Base-by-base conservation (phyloP, 2,329 filamentous ascomycete genomes). In the Clonostachys rhizophaga region DNA sequence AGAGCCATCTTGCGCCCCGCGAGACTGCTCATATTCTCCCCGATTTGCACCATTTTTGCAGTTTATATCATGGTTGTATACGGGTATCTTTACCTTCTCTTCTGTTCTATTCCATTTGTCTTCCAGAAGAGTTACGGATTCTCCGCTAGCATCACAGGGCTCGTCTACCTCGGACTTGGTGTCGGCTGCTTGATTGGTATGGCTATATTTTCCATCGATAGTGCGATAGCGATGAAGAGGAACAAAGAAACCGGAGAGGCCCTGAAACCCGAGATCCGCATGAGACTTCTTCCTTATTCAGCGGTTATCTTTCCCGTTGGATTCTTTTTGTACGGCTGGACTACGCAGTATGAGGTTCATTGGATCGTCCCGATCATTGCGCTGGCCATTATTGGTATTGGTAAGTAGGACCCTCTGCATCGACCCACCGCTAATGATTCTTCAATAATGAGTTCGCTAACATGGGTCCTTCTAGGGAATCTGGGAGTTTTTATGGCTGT, bases 41-140 rank as follows among this genome's bases (percentile, higher is more conserved):
- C 84, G 0, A 86, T 87, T 48, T 84, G 83, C 59, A 79, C 86
- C 53, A 70, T 84, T 9, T 71, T 88, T 39, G 78, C 83, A 1
- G 58, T 87, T 0, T 87, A 87, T 58, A 76, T 81, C 5, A 78
- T 74, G 34, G 83, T 87, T 53, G 73, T 74, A 48, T 85, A 83
- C 52, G 82, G 80, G 0, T 76, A 84, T 14, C 56, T 84, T 0
- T 86, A 85, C 56, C 74, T 78, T 55, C 69, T 75, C 53, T 67
- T 79, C 4, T 73, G 68, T 5, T 69, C 74, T 0, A 64, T 78
- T 16, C 70, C 75, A 2, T 68, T 72, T 50, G 80, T 83, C n/a
- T 87, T 87, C 58, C 66, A 72, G 35, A 1, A 63, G 86, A 0
- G 65, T 71, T 3, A 72, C 78, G 63, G 67, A 40, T 83, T 83